phyloP scores from a whole-genome alignment of 768 basidiomycete species.

The Panaeolus papilionaceus region DNA sequence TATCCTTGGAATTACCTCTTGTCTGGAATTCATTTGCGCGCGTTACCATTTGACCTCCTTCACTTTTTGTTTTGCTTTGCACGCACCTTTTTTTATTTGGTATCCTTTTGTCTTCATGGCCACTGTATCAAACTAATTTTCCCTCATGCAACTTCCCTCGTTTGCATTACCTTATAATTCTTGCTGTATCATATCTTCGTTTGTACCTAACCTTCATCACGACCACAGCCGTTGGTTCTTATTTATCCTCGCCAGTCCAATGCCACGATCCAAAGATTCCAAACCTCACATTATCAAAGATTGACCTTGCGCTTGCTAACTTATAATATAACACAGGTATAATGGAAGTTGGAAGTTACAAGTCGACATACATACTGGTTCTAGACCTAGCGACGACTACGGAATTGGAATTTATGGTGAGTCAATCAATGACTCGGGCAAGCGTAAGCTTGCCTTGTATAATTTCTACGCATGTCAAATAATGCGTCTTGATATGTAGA shows the following conservation, averaged over 20 bases:
- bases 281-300: too few relatives aligned
- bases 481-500: background rate
- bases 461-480: background rate
- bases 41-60: background rate
- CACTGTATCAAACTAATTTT: background rate
- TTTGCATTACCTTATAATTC: background rate
- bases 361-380: background rate
- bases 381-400: conserved; percentile 8
- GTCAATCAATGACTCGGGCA: background rate
- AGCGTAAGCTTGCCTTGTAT: background rate
- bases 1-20: background rate
- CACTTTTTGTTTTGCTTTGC: background rate
- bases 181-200: background rate
- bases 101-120: background rate
- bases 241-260: too few relatives aligned
- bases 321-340: background rate
- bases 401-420: background rate
- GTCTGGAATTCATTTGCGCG: background rate
- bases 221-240: too few relatives aligned
- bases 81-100: background rate
- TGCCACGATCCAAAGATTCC: too few relatives aligned
- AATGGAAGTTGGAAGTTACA: background rate
- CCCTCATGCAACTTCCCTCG: background rate
- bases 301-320: too few relatives aligned
- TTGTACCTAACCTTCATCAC: too few relatives aligned